Conservation (phyloP, 306 rosid species). For the Malus orientalis region DNA sequence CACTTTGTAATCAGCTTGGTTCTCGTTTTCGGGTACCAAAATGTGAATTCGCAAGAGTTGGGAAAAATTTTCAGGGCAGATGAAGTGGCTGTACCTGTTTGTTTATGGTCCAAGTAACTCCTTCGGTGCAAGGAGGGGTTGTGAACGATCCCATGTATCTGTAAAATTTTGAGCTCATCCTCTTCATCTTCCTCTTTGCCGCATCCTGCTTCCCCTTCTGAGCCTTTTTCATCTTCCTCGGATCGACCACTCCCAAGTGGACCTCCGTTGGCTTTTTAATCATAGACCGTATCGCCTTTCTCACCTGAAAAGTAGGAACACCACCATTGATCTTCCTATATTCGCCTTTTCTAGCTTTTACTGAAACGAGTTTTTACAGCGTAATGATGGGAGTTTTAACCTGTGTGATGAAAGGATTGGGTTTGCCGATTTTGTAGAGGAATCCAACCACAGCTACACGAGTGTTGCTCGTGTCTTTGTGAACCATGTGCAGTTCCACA, state of each 20-base stretch:
- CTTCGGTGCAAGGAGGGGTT: slow-evolving; percentile 71
- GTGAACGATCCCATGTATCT: slow-evolving; percentile 73
- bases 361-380: neutral
- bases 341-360: neutral
- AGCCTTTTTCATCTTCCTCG: slow-evolving; percentile 36
- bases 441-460: slow-evolving; percentile 45
- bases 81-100: slow-evolving; percentile 28
- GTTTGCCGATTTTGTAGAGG: slow-evolving; percentile 43
- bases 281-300: slow-evolving; percentile 20
- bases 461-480: slow-evolving; percentile 13
- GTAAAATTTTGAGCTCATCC: slow-evolving; percentile 41
- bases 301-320: slow-evolving; percentile 31
- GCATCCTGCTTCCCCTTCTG: slow-evolving; percentile 1
- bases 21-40: neutral
- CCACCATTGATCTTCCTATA: neutral
- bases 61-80: neutral
- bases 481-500: slow-evolving; percentile 76
- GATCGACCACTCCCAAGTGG: slow-evolving; percentile 40
- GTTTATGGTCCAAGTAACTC: slow-evolving; percentile 61
- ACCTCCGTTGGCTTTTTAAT: slow-evolving; percentile 16
- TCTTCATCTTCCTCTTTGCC: neutral
- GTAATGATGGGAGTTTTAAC: slow-evolving; percentile 12
- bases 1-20: neutral
- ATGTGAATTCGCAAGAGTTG: too few species aligned
- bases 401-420: slow-evolving; percentile 42